Conservation (phyloP, 371 early-diverging fungal genomes). For the Saksenaea oblongispora region DNA sequence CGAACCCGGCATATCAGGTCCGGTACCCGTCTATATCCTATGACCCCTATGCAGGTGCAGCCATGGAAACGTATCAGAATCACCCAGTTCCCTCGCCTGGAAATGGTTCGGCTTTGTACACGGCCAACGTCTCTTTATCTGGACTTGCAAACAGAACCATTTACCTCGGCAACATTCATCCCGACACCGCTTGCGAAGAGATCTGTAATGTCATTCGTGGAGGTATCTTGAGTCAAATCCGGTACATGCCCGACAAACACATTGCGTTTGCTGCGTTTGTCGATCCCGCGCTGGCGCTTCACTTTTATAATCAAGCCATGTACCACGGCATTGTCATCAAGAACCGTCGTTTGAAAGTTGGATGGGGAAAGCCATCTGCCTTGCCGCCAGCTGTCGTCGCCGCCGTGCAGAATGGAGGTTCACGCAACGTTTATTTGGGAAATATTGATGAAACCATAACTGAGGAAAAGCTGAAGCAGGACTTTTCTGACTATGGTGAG, state of each 20-base stretch:
- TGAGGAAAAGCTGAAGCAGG: conserved; percentile 60
- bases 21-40: conserved; percentile 26
- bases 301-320: conserved; percentile 57
- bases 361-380: conserved; percentile 74
- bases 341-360: conserved; percentile 68
- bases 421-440: conserved; percentile 85
- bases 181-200: conserved; percentile 73
- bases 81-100: conserved; percentile 14
- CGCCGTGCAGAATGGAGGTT: conserved; percentile 70
- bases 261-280: conserved; percentile 86
- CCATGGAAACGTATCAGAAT: conserved; percentile 23
- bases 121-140: conserved; percentile 4
- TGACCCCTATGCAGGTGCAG: conserved; percentile 30
- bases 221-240: conserved; percentile 73
- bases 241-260: conserved; percentile 72
- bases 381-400: conserved; percentile 53
- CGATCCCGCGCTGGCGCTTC: conserved; percentile 66
- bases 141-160: conserved; percentile 59
- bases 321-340: conserved; percentile 65
- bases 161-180: conserved; percentile 75
- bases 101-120: conserved; percentile 12
- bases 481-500: conserved; percentile 74
- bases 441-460: conserved; percentile 53
- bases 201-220: conserved; percentile 87
- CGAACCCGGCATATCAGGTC: conserved; percentile 16